Evolutionary conservation across 352 stramenopile species (phyloP).

Genomic region (Pythium biforme): DNA sequence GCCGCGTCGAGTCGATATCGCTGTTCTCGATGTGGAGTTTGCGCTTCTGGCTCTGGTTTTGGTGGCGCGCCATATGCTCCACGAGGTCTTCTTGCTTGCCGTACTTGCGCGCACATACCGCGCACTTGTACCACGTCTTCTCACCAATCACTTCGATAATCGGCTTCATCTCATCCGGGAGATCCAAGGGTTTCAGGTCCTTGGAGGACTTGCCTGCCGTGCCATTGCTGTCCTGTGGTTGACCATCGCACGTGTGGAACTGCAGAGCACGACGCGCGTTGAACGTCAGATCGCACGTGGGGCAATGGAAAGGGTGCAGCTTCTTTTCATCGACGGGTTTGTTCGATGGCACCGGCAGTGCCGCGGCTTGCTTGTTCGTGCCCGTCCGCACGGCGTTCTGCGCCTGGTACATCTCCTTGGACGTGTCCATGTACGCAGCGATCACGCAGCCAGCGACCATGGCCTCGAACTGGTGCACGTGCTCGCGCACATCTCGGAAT

Average conservation of each 20-base stretch:
- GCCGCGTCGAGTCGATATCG: constrained; percentile 74
- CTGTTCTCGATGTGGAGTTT: constrained; percentile 84
- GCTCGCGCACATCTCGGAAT: constrained; percentile 95
- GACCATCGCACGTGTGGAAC: constrained; percentile 80
- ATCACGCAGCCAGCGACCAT: constrained; percentile 90
- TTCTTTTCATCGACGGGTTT: constrained; percentile 88
- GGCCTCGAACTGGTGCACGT: constrained; percentile 94
- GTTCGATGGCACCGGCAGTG: constrained; percentile 51
- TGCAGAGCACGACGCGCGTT: constrained; percentile 82
- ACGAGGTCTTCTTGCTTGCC: constrained; percentile 65
- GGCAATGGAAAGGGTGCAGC: constrained; percentile 80
- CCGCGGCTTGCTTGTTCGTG: constrained; percentile 51
- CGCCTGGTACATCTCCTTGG: constrained; percentile 85
- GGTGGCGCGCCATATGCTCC: constrained; percentile 82
- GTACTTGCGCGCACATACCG: constrained; percentile 76
- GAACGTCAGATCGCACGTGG: constrained; percentile 84
- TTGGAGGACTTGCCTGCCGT: constrained; percentile 32
- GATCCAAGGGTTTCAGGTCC: constrained; percentile 62
- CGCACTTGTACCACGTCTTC: constrained; percentile 87
- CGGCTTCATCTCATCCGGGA: constrained; percentile 58
- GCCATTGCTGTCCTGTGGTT: constrained; percentile 24
- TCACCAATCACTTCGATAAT: constrained; percentile 78
- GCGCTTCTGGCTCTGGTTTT: constrained; percentile 87
- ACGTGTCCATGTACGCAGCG: constrained; percentile 81
- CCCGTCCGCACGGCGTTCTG: constrained; percentile 77